Base-by-base conservation (phyloP, 2,329 filamentous ascomycete species). In the Coccinonectria pachysandricola region DNA sequence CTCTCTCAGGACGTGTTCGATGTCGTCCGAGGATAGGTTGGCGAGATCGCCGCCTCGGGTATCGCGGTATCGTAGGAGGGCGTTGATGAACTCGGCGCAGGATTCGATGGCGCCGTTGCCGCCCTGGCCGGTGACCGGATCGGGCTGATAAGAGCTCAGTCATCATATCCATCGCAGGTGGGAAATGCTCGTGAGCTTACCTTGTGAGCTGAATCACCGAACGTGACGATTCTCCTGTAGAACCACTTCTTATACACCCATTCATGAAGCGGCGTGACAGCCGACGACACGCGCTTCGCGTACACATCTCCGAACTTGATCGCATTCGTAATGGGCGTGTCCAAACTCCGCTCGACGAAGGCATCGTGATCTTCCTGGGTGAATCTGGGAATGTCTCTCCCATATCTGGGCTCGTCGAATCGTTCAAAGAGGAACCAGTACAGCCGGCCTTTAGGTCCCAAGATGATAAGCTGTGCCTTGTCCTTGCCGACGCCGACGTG, bases 141-240 rank as follows among this genome's bases (percentile, higher is more conserved):
- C 23, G 6, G 32, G 12, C 33, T 35, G 9, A 7, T 6, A 5
- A 7, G 12, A 5, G 8, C n/a, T n/a, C n/a, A n/a, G n/a, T n/a
- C n/a, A n/a, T n/a, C n/a, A n/a, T n/a, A n/a, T n/a, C n/a, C n/a
- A n/a, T n/a, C n/a, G n/a, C n/a, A n/a, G n/a, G n/a, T n/a, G n/a
- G n/a, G n/a, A n/a, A n/a, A n/a, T n/a, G n/a, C n/a, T n/a, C n/a
- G n/a, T n/a, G n/a, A n/a, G 8, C 6, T 2, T 28, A 39, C 53
- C 46, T 62, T 63, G 33, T 63, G 58, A 6, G 50, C 54, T 1
- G 58, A 46, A 34, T 63, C 60, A 0, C 59, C 59, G 5, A 63
- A 47, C 2, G 50, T 41, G 2, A 62, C 44, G 3, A 58, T 50
- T 7, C 60, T 41, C 8, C 49, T 45, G 21, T 49, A 58, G 25